Conservation (phyloP, 2,329 filamentous ascomycete genomes). For the Alternaria consortialis region DNA sequence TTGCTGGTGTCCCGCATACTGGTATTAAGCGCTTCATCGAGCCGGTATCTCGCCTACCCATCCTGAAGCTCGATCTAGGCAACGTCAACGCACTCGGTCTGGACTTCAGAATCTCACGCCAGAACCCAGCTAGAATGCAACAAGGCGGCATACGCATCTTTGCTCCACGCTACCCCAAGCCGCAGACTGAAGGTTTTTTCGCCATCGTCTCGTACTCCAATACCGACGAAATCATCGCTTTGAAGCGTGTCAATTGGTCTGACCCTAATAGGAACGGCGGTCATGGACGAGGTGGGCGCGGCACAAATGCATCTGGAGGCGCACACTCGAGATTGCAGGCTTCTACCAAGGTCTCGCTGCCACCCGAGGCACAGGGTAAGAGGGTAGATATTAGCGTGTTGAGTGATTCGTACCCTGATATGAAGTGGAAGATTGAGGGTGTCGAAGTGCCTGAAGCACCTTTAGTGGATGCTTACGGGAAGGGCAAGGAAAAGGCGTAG, state of each 20-base stretch:
- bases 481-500: slow-evolving; percentile 35
- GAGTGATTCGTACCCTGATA: slow-evolving; percentile 87
- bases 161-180: slow-evolving; percentile 90
- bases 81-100: slow-evolving; percentile 70
- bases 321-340: slow-evolving; percentile 58
- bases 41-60: slow-evolving; percentile 72
- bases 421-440: slow-evolving; percentile 67
- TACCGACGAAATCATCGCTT: slow-evolving; percentile 79
- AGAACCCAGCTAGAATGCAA: slow-evolving; percentile 62
- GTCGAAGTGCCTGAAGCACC: slow-evolving; percentile 60
- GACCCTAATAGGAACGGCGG: slow-evolving; percentile 26
- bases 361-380: slow-evolving; percentile 62
- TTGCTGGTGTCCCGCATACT: slow-evolving; percentile 60
- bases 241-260: slow-evolving; percentile 86
- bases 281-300: slow-evolving; percentile 15
- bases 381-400: slow-evolving; percentile 78
- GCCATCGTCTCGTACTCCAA: slow-evolving; percentile 74
- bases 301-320: slow-evolving; percentile 21
- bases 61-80: slow-evolving; percentile 69
- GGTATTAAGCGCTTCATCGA: slow-evolving; percentile 64
- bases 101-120: slow-evolving; percentile 69
- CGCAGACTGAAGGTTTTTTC: slow-evolving; percentile 94
- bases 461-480: slow-evolving; percentile 38
- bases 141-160: slow-evolving; percentile 74
- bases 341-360: slow-evolving; percentile 68